Evolutionary conservation across 1,284 basidiomycete genomes (phyloP), one percentile per base, ranked within the genome.

Genomic region (Ceratobasidium sp.): DNA sequence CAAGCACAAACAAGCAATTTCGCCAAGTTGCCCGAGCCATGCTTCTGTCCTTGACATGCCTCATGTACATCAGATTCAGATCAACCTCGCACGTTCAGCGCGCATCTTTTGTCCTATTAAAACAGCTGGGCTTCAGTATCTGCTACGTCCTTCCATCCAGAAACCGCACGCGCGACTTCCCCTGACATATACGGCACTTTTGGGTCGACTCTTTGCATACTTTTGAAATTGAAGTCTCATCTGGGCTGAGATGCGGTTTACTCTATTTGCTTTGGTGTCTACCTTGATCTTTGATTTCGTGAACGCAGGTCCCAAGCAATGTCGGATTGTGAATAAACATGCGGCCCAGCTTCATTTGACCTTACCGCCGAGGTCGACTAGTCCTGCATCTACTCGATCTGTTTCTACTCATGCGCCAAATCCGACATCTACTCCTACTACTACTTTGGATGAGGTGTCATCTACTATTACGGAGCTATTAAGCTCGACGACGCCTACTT

Each of bases 1-100:
- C 54, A 57, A 57, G 54, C 5, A 54, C 13, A 7, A 8, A 13
- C 30, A 58, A 58, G 55, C 32, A n/a, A 58, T 18, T 9, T 61
- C 44, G 58, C 58, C 58, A 61, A 61, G 58, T 44, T 44, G 43
- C 43, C 43, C 43, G 44, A 61, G 35, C 54, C 54, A 57, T n/a
- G 54, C 54, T 57, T n/a, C 54, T 16, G 43, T 18, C 18, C 28
- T 57, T 21, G 18, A n/a, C 47, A n/a, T 21, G 54, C 54, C 54
- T 57, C 54, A 26, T 57, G 54, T 21, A 21, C 21, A 11, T 28
- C 9, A 9, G 26, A 21, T 6, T 54, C 50, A 54, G 50, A 54
- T 54, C 54, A 57, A 57, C 21, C 28, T n/a, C 28, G 30, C 54
- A 28, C 54, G 18, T 32, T 14, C 54, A 26, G 54, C 54, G 18